These are phyloP conservation scores for Oropetium thomaeum DNA, from an alignment of 176 grass and related monocot species.

Conservation along the genomic window DNA sequence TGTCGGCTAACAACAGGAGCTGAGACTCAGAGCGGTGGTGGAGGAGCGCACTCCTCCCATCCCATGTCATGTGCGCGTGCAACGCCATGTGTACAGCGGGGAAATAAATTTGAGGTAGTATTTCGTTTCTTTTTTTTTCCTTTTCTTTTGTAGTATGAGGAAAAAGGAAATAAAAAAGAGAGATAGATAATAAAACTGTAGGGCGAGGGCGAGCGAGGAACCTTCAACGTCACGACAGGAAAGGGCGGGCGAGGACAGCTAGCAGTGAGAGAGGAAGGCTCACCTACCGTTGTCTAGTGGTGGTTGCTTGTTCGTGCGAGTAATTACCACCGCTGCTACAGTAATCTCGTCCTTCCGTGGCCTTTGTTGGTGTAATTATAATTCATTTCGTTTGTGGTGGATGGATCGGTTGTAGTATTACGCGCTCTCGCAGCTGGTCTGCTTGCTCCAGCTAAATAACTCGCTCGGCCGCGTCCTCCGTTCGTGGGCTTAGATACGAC, in stretches of 20 bases:
- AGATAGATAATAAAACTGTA: too few species aligned
- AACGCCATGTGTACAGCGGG: slow-evolving; percentile 28
- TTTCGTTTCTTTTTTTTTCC: neutral
- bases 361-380: too few species aligned
- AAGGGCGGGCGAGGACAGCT: slow-evolving; percentile 66
- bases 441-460: neutral
- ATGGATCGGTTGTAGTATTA: too few species aligned
- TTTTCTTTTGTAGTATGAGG: neutral
- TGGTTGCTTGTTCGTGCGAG: slow-evolving; percentile 5
- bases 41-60: too few species aligned
- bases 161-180: accelerated
- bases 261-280: slow-evolving; percentile 60
- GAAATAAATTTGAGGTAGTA: neutral
- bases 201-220: slow-evolving; percentile 47
- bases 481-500: too few species aligned
- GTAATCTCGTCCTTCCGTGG: too few species aligned
- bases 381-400: too few species aligned
- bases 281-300: slow-evolving; percentile 53
- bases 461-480: too few species aligned
- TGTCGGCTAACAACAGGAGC: too few species aligned
- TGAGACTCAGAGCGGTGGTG: too few species aligned
- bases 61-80: neutral
- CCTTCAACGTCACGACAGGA: slow-evolving; percentile 92
- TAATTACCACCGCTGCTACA: neutral
- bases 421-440: too few species aligned